Base-by-base conservation (phyloP, 2,329 filamentous ascomycete genomes). In the Fusarium coffeatum region DNA sequence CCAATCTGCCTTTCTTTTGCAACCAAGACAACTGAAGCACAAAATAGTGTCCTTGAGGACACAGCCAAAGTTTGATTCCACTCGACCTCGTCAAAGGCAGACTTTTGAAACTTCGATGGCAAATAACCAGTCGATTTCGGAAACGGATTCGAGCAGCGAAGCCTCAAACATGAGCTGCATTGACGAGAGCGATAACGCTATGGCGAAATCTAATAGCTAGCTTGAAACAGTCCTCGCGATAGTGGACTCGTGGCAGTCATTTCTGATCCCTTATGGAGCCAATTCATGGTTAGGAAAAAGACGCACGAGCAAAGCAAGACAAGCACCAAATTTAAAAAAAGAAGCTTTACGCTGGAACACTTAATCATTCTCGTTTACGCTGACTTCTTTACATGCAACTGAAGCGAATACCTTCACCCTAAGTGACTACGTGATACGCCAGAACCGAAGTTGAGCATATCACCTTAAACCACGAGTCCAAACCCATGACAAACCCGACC, bases 141-240 rank as follows among this genome's bases (percentile, higher is more conserved):
- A 76, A 74, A 69, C 72, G 73, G 69, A 76, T 55, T 74, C 70
- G 69, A 64, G 46, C 53, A 72, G 62, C 60, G 49, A 61, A 58
- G 60, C 42, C 34, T 66, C 54, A 61, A 67, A 64, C 68, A 73
- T 64, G 66, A 69, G 69, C 74, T 74, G 71, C 76, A 74, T 75
- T 75, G 74, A 75, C 54, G 72, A 76, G 76, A 77, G 76, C 76
- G 74, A 77, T 74, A 72, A 77, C 71, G 76, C 76, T 77, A 77
- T 76, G 73, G 76, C 75, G 76, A 77, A 77, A 77, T 77, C 75
- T 76, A 77, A 77, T 76, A 77, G 76, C 76, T 76, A 77, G 76
- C 76, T 77, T 77, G 76, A 75, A 76, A 77, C 69, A 76, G 75
- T 77, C 75, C 63, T 77, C 72, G 62, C 72, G 66, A 73, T 75